A percentile compares a stretch with the other conserved stretches of the same genome.
These are phyloP conservation scores for Corynespora cassiicola DNA, from an alignment of 2,329 filamentous ascomycete species.

Conservation along the genomic window DNA sequence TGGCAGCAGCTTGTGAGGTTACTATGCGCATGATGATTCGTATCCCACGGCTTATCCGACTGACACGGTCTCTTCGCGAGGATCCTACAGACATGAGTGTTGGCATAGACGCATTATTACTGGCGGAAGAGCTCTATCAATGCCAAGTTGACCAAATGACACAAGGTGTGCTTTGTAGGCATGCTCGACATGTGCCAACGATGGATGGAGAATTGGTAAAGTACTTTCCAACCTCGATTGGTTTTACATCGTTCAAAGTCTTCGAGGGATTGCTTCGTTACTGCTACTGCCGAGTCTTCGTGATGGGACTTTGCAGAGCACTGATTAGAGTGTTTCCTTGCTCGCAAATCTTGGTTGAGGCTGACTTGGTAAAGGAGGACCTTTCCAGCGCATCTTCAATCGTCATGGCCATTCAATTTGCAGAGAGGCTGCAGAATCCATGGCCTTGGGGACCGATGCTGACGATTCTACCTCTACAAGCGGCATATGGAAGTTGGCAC, in stretches of 20 bases:
- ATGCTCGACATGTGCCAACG: conserved; percentile 5
- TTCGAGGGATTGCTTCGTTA: conserved; percentile 11
- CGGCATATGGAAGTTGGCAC: conserved; percentile 14
- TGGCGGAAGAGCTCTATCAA: conserved; percentile 11
- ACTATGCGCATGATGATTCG: conserved; percentile 11
- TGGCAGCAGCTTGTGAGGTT: conserved; percentile 2
- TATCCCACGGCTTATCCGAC: conserved; percentile 8
- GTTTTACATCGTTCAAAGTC: conserved; percentile 4
- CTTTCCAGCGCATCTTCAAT: conserved; percentile 4
- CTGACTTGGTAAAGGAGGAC: conserved; percentile 8
- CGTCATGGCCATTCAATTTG: conserved; percentile 9
- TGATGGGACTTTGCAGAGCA: conserved; percentile 6
- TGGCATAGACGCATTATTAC: conserved; percentile 1
- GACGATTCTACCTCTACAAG: conserved; percentile 10
- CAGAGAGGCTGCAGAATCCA: conserved; percentile 7
- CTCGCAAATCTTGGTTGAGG: conserved; percentile 1
- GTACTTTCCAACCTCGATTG: conserved; percentile 7
- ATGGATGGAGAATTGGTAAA: conserved; percentile 2
- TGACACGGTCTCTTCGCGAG: conserved; percentile 7
- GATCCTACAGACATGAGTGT: conserved; percentile 5
- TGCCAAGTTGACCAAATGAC: conserved; percentile 5
- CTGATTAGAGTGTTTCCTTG: conserved; percentile 3
- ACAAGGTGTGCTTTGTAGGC: background rate
- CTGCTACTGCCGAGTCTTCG: conserved; percentile 13
- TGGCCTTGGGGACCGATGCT: conserved; percentile 7